phyloP scores from a whole-genome alignment of 495 filamentous ascomycete genomes.

The Clavariopsis aquatica region DNA sequence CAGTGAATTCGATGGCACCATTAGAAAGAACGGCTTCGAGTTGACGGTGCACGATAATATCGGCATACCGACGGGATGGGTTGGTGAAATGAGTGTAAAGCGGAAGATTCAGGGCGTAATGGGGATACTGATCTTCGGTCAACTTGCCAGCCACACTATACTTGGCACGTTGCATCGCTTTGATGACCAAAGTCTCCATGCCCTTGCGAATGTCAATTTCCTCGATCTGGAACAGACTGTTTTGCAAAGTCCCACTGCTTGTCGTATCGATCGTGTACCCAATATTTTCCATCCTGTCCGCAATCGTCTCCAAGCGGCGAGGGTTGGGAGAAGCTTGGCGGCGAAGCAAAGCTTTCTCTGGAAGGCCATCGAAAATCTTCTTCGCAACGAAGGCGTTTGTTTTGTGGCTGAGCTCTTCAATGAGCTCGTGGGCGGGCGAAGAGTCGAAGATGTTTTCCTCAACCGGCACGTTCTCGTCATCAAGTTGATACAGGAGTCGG shows the following conservation, averaged over 20 bases:
- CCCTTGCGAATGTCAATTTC: slow-evolving; percentile 89
- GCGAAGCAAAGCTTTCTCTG: slow-evolving; percentile 89
- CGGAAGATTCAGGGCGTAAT: slow-evolving; percentile 90
- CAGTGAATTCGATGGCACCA: slow-evolving; percentile 78
- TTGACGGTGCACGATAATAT: slow-evolving; percentile 94
- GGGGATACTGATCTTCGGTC: slow-evolving; percentile 70
- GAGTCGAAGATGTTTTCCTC: slow-evolving; percentile 95
- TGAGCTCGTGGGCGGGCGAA: slow-evolving; percentile 83
- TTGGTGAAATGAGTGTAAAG: slow-evolving; percentile 98
- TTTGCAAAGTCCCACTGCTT: slow-evolving; percentile 87
- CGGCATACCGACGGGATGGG: slow-evolving; percentile 90
- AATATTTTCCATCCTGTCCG: slow-evolving; percentile 87
- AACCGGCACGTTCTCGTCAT: slow-evolving; percentile 96
- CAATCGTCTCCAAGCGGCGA: slow-evolving; percentile 84
- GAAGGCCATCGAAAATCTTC: slow-evolving; percentile 73
- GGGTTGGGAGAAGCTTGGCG: slow-evolving; percentile 82
- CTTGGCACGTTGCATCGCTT: slow-evolving; percentile 93
- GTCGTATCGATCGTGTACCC: slow-evolving; percentile 85
- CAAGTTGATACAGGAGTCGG: slow-evolving; percentile 87
- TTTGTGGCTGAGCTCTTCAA: slow-evolving; percentile 92
- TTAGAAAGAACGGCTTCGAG: slow-evolving; percentile 84
- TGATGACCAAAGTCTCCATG: slow-evolving; percentile 93
- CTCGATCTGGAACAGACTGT: slow-evolving; percentile 86
- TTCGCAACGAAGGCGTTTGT: slow-evolving; percentile 87
- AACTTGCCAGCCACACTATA: slow-evolving; percentile 82